Evolutionary conservation across 495 filamentous ascomycete species (phyloP).

Genomic region (Xylaria acuta): DNA sequence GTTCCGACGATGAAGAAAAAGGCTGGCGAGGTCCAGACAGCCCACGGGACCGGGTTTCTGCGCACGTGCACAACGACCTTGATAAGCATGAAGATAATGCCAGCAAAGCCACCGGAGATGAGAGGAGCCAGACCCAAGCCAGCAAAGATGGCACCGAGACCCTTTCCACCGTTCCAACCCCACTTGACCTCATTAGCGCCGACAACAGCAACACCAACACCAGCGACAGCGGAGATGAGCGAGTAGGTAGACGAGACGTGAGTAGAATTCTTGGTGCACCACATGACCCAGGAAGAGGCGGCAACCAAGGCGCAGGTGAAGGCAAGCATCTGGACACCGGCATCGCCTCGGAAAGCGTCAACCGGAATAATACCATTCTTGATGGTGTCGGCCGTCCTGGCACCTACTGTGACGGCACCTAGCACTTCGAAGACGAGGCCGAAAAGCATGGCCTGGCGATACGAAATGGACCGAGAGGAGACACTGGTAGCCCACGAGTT

Average conservation of each 20-base stretch:
- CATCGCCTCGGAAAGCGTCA: constrained; percentile 55
- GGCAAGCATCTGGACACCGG: constrained; percentile 66
- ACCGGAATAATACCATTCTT: constrained; percentile 63
- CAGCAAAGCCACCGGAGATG: constrained; percentile 63
- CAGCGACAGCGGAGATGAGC: constrained; percentile 66
- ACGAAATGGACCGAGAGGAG: constrained; percentile 69
- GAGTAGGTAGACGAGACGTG: constrained; percentile 72
- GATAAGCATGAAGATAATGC: constrained; percentile 66
- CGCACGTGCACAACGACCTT: constrained; percentile 64
- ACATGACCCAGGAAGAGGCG: constrained; percentile 59
- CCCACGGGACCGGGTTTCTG: constrained; percentile 62
- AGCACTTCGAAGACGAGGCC: constrained; percentile 66
- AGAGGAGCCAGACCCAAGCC: constrained; percentile 65
- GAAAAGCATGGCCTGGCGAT: constrained; percentile 67
- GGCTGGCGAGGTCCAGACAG: constrained; percentile 63
- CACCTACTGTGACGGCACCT: constrained; percentile 65
- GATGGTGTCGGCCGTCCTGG: constrained; percentile 66
- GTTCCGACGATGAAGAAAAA: constrained; percentile 65
- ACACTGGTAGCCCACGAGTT: constrained; percentile 76
- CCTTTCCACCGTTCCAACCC: constrained; percentile 67
- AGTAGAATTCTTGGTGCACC: constrained; percentile 65
- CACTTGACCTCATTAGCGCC: constrained; percentile 63
- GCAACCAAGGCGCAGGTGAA: constrained; percentile 64
- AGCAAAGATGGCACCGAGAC: constrained; percentile 66
- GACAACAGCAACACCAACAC: constrained; percentile 66